Conservation (phyloP, 225 moss, liverwort and hornwort species). For the Rhytidiadelphus loreus region DNA sequence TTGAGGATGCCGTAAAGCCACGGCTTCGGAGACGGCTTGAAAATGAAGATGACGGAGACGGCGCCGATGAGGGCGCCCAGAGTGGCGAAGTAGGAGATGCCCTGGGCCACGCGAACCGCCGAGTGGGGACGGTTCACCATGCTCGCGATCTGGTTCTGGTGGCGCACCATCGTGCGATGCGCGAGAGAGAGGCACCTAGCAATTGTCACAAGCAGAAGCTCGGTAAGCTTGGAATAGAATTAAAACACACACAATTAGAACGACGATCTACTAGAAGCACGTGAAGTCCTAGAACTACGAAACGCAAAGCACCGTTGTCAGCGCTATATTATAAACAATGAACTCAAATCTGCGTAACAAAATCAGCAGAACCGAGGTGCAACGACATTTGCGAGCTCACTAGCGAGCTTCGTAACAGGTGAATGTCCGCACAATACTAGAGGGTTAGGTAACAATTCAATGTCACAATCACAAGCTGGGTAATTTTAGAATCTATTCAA, state of each 20-base stretch:
- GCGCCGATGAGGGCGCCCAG: neutral
- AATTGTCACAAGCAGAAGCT: neutral
- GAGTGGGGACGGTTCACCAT: slow-evolving; percentile 1
- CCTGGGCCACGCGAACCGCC: neutral
- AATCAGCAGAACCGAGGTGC: neutral
- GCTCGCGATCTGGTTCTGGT: neutral
- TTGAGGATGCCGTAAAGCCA: slow-evolving; percentile 10
- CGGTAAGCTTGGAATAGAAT: neutral
- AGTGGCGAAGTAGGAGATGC: neutral
- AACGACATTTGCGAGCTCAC: neutral
- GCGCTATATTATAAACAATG: neutral
- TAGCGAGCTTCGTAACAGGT: neutral
- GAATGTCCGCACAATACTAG: neutral
- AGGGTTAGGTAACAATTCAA: neutral
- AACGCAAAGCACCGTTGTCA: neutral
- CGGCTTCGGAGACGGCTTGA: neutral
- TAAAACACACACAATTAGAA: neutral
- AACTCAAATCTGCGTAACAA: neutral
- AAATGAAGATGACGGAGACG: neutral
- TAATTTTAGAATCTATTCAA: neutral
- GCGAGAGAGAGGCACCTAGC: neutral
- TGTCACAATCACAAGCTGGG: neutral
- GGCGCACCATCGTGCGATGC: neutral
- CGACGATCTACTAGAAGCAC: neutral
- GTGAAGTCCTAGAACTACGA: neutral